phyloP scores from a whole-genome alignment of 1,284 basidiomycete genomes.

The Pascua sp. region DNA sequence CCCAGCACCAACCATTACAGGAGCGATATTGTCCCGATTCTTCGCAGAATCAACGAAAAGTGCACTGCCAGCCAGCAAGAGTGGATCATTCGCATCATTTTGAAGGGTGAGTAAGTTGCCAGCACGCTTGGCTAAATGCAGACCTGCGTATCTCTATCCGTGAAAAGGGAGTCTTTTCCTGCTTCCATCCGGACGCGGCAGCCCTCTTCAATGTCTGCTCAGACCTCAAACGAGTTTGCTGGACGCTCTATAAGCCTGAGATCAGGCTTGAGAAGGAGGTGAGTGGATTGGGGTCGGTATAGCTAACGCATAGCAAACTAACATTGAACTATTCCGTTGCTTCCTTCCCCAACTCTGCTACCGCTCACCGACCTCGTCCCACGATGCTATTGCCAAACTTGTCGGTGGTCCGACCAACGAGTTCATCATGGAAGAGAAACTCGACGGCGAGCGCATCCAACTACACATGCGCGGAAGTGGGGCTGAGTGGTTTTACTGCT shows the following conservation, averaged over 20 bases:
- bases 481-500: slow-evolving; percentile 79
- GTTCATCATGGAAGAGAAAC: slow-evolving; percentile 91
- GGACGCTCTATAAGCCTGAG: slow-evolving; percentile 50
- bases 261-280: slow-evolving; percentile 53
- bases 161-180: slow-evolving; percentile 78
- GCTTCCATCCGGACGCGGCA: slow-evolving; percentile 86
- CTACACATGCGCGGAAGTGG: slow-evolving; percentile 77
- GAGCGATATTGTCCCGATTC: slow-evolving; percentile 66
- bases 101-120: slow-evolving; percentile 61
- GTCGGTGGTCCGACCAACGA: slow-evolving; percentile 62
- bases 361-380: slow-evolving; percentile 65
- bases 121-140: slow-evolving; percentile 12
- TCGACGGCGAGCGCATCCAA: slow-evolving; percentile 93
- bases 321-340: slow-evolving; percentile 70
- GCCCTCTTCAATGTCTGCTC: slow-evolving; percentile 91
- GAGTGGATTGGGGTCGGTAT: slow-evolving; percentile 27
- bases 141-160: slow-evolving; percentile 52
- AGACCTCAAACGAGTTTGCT: slow-evolving; percentile 85
- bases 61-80: slow-evolving; percentile 76
- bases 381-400: slow-evolving; percentile 75
- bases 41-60: slow-evolving; percentile 71
- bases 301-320: slow-evolving; percentile 61
- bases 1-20: slow-evolving; percentile 49
- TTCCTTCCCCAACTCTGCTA: slow-evolving; percentile 93
- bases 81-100: slow-evolving; percentile 88